Percentiles rank a stretch among this genome's conserved stretches.
phyloP scores from a whole-genome alignment of 2,329 filamentous ascomycete species.

The Fusarium lyarnte region DNA sequence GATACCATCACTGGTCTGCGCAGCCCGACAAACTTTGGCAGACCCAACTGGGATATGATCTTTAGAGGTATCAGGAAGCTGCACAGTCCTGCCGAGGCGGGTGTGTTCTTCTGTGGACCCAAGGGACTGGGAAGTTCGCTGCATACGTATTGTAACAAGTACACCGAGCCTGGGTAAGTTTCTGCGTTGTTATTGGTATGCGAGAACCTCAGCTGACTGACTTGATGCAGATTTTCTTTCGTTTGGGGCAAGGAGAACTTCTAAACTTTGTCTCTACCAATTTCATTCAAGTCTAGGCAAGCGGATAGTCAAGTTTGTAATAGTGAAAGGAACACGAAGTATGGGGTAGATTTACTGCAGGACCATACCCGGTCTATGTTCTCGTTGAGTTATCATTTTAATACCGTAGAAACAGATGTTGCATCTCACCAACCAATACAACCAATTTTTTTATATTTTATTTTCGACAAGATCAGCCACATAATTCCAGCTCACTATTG shows the following conservation, averaged over 20 bases:
- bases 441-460: background rate
- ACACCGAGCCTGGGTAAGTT: conserved; percentile 80
- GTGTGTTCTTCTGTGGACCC: conserved; percentile 87
- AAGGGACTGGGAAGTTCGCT: conserved; percentile 80
- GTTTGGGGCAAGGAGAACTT: conserved; percentile 77
- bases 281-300: background rate
- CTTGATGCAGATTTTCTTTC: conserved; percentile 64
- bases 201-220: conserved; percentile 46
- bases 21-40: conserved; percentile 84
- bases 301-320: conserved; percentile 22
- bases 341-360: conserved; percentile 17
- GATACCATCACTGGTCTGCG: conserved; percentile 86
- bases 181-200: background rate
- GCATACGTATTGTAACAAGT: conserved; percentile 88
- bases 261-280: conserved; percentile 4
- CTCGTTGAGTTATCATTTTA: conserved; percentile 33
- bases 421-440: conserved; percentile 15
- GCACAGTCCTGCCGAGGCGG: conserved; percentile 75
- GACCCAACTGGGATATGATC: conserved; percentile 91
- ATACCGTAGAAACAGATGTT: conserved; percentile 29
- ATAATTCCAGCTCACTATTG: too few species aligned
- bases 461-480: background rate
- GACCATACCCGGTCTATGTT: conserved; percentile 8
- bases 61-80: conserved; percentile 85
- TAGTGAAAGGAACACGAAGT: conserved; percentile 2